Base-by-base conservation (phyloP, 1,139 yeast species). In the Blastobotrys malaysiensis region DNA sequence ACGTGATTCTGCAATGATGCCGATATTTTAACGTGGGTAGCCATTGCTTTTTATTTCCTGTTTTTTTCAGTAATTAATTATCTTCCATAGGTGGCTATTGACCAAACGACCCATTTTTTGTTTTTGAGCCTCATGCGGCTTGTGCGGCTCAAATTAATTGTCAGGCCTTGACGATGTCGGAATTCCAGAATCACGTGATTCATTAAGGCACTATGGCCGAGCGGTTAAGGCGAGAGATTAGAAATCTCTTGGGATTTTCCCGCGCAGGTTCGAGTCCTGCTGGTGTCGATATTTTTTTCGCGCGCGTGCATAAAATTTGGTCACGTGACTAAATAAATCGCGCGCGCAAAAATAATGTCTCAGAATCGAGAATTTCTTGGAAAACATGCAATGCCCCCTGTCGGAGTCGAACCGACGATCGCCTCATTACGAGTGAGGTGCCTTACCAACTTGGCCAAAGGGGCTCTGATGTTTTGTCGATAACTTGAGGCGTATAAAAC, bases 231-330 rank as follows among this genome's bases (percentile, higher is more conserved):
- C 56, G 56, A 53, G 48, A 53, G 56, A 53, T 53, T 53, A 53
- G 56, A 53, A 53, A 53, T 53, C 56, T 53, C 48, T 53, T 53
- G 56, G 56, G 56, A 46, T 53, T 45, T 49, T 46, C 56, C 56
- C 56, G 56, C 56, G 56, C 54, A 53, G 56, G 56, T 53, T 53
- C 56, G 54, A 53, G 47, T 53, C 56, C 56, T 53, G 56, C 56
- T 39, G 56, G 54, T 51, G 56, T 53, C 56, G 56, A 14, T 27
- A 36, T 44, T 13, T 43, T 14, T 45, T 51, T 53, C 7, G 7
- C 7, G 5, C 7, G 7, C 26, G 26, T 7, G 7, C 5, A 7
- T 5, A 5, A 26, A 5, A 9, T 26, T 5, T 26, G 5, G 26
- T 22, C 26, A 22, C 26, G 26, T 22, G 26, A 22, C 7, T 22